A percentile compares a stretch with the other conserved stretches of the same genome.
Conservation (phyloP, 495 filamentous ascomycete species). For the Mycothermus thermophilus region DNA sequence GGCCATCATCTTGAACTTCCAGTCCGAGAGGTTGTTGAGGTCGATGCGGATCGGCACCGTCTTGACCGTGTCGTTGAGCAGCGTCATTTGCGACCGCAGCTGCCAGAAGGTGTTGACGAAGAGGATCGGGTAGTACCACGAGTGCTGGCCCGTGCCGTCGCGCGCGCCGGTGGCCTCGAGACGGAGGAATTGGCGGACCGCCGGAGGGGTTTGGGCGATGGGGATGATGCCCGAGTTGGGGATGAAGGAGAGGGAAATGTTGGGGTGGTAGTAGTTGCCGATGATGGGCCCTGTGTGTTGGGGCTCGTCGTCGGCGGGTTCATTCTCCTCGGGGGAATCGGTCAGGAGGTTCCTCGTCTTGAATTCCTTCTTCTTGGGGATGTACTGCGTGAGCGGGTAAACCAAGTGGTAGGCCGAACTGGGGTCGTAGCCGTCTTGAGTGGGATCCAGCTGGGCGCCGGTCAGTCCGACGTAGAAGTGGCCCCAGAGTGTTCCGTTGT, state of each 20-base stretch:
- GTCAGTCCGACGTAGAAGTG: constrained; percentile 78
- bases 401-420: constrained; percentile 67
- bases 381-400: constrained; percentile 74
- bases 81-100: constrained; percentile 74
- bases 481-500: constrained; percentile 86
- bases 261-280: constrained; percentile 86
- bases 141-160: constrained; percentile 71
- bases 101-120: constrained; percentile 98
- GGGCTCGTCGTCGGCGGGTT: constrained; percentile 27
- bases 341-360: constrained; percentile 85
- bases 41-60: constrained; percentile 71
- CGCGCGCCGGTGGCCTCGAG: constrained; percentile 61
- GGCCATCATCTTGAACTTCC: constrained; percentile 80
- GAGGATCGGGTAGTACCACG: constrained; percentile 89
- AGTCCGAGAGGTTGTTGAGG: constrained; percentile 67
- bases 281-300: constrained; percentile 49
- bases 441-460: constrained; percentile 63
- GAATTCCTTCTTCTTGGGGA: constrained; percentile 76
- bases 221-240: constrained; percentile 58
- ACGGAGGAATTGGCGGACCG: constrained; percentile 59
- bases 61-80: constrained; percentile 83
- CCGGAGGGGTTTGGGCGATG: constrained; percentile 56
- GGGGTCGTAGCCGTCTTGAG: constrained; percentile 52
- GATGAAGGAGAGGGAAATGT: constrained; percentile 79
- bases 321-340: constrained; percentile 39